Percentiles rank a stretch among this genome's conserved stretches.
phyloP scores from a whole-genome alignment of 202 grass and related monocot species.

The Zizania palustris region DNA sequence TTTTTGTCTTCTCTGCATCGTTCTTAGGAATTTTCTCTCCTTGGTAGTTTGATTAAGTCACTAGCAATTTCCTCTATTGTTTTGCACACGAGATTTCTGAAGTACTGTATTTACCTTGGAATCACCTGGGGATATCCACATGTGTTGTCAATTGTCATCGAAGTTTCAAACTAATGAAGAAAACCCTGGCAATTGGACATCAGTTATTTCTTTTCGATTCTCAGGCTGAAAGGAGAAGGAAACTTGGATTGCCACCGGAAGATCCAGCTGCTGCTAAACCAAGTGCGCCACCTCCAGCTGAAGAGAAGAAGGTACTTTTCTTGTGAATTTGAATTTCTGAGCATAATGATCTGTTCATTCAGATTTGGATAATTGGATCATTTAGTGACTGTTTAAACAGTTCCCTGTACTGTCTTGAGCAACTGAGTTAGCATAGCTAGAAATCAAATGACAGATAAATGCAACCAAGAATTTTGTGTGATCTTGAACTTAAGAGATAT shows the following conservation, averaged over 20 bases:
- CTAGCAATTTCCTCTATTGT: background rate
- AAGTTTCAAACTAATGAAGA: background rate
- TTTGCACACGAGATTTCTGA: background rate
- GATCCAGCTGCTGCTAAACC: constrained; percentile 68
- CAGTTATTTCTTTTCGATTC: constrained; percentile 4
- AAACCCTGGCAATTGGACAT: background rate
- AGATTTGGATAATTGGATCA: background rate
- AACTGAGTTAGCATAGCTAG: background rate
- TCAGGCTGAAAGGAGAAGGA: constrained; percentile 95
- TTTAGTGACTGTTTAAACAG: constrained; percentile 6
- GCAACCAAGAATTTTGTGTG: background rate
- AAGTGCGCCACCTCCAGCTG: constrained; percentile 51
- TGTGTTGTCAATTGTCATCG: background rate
- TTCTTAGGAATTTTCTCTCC: background rate
- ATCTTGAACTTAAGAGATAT: constrained; percentile 11
- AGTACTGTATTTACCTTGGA: background rate
- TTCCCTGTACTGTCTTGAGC: background rate
- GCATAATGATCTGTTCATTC: constrained; percentile 1
- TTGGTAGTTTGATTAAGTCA: constrained; percentile 16
- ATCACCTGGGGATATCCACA: constrained; percentile 6
- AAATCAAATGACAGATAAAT: background rate
- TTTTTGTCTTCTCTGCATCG: constrained; percentile 34
- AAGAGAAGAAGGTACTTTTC: constrained; percentile 80
- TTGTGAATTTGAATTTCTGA: constrained; percentile 8
- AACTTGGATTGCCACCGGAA: constrained; percentile 78